These are phyloP conservation scores for sweet orange (Citrus sinensis) DNA, from an alignment of 345 rosid species.

Conservation along the genomic window DVS_A1.0 CM039164.1:24295001-24295500, in stretches of 20 bases:
- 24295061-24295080: slow-evolving; percentile 50
- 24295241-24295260: slow-evolving; percentile 7
- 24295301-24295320: slow-evolving; percentile 65
- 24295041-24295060: background rate
- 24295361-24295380: slow-evolving; percentile 68
- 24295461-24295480: too few species aligned
- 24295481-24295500: background rate
- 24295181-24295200: background rate
- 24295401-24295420: slow-evolving; percentile 85
- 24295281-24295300: slow-evolving; percentile 79
- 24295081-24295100: slow-evolving; percentile 86
- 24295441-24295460: background rate
- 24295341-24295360: slow-evolving; percentile 75
- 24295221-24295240: background rate
- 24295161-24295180: background rate
- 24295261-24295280: slow-evolving; percentile 28
- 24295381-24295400: slow-evolving; percentile 83
- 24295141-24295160: slow-evolving; percentile 73
- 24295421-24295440: slow-evolving; percentile 37
- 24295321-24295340: slow-evolving; percentile 74
- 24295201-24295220: background rate
- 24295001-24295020: too few species aligned
- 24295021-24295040: too few species aligned
- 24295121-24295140: slow-evolving; percentile 95
- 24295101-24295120: slow-evolving; percentile 95